Evolutionary conservation across 805 yeast genomes (phyloP).

Genomic region (Pichia nanzhaoensis): DNA sequence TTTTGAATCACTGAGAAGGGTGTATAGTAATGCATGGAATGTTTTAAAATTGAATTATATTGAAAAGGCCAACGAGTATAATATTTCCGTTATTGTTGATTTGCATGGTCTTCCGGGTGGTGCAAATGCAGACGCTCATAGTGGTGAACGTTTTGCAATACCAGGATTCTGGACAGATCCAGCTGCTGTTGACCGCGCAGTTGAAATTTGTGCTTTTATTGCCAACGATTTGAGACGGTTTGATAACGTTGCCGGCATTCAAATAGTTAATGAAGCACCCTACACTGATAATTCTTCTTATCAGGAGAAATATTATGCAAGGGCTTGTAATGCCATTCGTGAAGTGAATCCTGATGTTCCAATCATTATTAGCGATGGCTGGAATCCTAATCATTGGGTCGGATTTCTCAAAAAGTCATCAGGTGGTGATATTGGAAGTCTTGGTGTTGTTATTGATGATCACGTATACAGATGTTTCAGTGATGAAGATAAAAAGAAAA

Average conservation of each 20-base stretch:
- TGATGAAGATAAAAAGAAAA: constrained; percentile 59
- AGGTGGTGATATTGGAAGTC: constrained; percentile 29
- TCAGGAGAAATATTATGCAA: constrained; percentile 56
- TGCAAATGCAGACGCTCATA: constrained; percentile 80
- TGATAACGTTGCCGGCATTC: constrained; percentile 76
- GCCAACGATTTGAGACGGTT: constrained; percentile 48
- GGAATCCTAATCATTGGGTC: constrained; percentile 83
- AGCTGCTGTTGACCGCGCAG: constrained; percentile 37
- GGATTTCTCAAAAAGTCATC: constrained; percentile 49
- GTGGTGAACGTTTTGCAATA: constrained; percentile 56
- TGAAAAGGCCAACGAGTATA: constrained; percentile 49
- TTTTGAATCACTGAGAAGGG: constrained; percentile 48
- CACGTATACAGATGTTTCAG: constrained; percentile 86
- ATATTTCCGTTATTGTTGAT: constrained; percentile 75
- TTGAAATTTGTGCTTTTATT: constrained; percentile 49
- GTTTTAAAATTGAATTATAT: constrained; percentile 45
- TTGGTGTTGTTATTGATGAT: constrained; percentile 72
- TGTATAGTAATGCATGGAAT: constrained; percentile 73
- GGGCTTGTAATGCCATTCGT: constrained; percentile 58
- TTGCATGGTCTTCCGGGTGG: constrained; percentile 90
- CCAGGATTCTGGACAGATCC: constrained; percentile 60
- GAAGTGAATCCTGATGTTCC: constrained; percentile 52
- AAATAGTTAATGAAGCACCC: constrained; percentile 79
- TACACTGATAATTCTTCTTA: constrained; percentile 47
- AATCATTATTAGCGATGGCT: constrained; percentile 81